Percentiles rank a stretch among this genome's conserved stretches.
These are phyloP conservation scores for Alternaria metachromatica DNA, from an alignment of 2,329 filamentous ascomycete species.

Conservation along the genomic window DNA sequence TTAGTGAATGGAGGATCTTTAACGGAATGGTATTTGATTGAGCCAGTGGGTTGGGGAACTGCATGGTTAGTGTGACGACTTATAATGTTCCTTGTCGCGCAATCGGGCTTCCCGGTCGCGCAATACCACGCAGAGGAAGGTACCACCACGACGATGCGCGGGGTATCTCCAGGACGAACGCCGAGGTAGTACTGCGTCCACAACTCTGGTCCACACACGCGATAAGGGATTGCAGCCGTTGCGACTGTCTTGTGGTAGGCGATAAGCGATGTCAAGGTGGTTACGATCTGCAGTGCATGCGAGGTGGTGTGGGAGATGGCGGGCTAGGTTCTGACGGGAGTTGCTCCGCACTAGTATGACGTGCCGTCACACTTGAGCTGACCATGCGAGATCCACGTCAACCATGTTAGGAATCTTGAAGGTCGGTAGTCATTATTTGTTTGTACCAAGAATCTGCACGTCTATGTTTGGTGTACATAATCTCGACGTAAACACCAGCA, in stretches of 20 bases:
- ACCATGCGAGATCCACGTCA: not conserved
- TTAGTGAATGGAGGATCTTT: not conserved
- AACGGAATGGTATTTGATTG: not conserved
- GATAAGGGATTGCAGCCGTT: not conserved
- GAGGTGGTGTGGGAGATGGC: not conserved
- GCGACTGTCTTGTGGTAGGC: not conserved
- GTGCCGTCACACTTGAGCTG: slow-evolving; percentile 10
- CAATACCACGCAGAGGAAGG: slow-evolving; percentile 9
- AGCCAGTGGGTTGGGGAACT: not conserved
- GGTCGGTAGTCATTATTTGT: slow-evolving; percentile 13
- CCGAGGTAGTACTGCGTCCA: not conserved
- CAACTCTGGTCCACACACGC: not conserved
- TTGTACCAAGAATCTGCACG: slow-evolving; percentile 13
- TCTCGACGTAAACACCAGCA: slow-evolving; percentile 3
- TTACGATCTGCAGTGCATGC: slow-evolving; percentile 2
- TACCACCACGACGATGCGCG: not conserved
- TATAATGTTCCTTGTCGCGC: slow-evolving; percentile 10
- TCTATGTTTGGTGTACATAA: slow-evolving; percentile 26
- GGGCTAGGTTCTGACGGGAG: not conserved
- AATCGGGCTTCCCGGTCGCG: slow-evolving; percentile 16
- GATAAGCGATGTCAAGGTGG: not conserved
- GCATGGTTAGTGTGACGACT: not conserved
- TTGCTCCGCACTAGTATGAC: slow-evolving; percentile 8
- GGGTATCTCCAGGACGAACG: not conserved
- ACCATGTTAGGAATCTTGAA: not conserved